These are phyloP conservation scores for Chimonanthus praecox DNA, from an alignment of 164 flowering plant genomes.

Conservation along the genomic window DNA sequence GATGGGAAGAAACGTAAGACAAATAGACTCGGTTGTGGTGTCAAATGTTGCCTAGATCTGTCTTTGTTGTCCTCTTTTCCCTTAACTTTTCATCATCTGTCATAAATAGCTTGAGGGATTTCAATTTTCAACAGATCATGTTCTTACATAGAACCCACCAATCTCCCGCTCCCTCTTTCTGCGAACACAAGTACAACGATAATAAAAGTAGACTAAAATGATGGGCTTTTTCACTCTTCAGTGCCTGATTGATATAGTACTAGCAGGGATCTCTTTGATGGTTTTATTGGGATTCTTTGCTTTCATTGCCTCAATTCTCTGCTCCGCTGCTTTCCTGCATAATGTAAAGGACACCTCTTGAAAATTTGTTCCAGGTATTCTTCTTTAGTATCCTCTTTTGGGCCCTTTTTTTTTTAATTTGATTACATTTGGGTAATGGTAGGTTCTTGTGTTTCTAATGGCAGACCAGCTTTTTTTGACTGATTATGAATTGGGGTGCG, in stretches of 20 bases:
- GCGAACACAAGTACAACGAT: too few species aligned
- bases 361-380: background rate
- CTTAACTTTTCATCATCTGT: too few species aligned
- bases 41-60: too few species aligned
- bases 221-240: constrained; percentile 41
- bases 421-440: background rate
- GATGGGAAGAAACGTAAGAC: too few species aligned
- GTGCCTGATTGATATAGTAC: constrained; percentile 46
- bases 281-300: constrained; percentile 73
- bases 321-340: constrained; percentile 80
- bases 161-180: too few species aligned
- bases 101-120: too few species aligned
- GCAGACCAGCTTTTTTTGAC: background rate
- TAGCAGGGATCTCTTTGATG: constrained; percentile 72
- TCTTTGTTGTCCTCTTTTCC: too few species aligned
- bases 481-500: background rate
- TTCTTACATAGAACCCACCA: too few species aligned
- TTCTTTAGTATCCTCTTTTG: background rate
- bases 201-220: background rate
- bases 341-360: constrained; percentile 46
- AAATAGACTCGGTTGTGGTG: too few species aligned
- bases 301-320: constrained; percentile 65
- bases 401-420: background rate
- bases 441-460: background rate
- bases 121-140: too few species aligned